phyloP scores from a whole-genome alignment of 2,329 filamentous ascomycete genomes.

The Rosellinia necatrix region DNA sequence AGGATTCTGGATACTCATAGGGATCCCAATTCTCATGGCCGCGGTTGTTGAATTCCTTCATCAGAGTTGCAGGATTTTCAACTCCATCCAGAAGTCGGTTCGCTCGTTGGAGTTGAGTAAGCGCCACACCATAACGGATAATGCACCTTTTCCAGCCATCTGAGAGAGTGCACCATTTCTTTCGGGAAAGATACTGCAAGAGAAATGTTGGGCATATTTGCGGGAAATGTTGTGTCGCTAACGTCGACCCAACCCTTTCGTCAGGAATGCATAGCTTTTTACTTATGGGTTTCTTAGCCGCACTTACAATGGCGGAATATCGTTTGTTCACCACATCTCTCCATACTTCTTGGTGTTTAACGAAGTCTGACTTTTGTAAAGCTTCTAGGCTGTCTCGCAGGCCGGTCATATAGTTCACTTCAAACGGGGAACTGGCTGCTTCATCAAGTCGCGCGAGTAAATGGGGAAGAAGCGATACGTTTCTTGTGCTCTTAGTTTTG shows the following conservation, averaged over 20 bases:
- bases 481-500: background rate
- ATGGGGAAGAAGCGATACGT: background rate
- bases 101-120: slow-evolving; percentile 49
- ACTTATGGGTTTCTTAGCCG: background rate
- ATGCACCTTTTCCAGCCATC: slow-evolving; percentile 44
- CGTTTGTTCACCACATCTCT: background rate
- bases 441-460: slow-evolving; percentile 2
- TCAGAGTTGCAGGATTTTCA: slow-evolving; percentile 40
- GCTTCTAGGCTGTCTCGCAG: slow-evolving; percentile 5
- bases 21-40: slow-evolving; percentile 64
- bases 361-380: background rate
- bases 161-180: slow-evolving; percentile 37
- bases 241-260: background rate
- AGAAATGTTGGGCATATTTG: slow-evolving; percentile 38
- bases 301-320: slow-evolving; percentile 14
- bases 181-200: slow-evolving; percentile 41
- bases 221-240: background rate
- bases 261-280: background rate
- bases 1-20: slow-evolving; percentile 57
- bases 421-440: slow-evolving; percentile 1
- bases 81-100: slow-evolving; percentile 43
- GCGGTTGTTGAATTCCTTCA: slow-evolving; percentile 50
- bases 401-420: slow-evolving; percentile 3
- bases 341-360: background rate
- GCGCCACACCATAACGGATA: slow-evolving; percentile 45